Percentiles rank a stretch among this genome's conserved stretches.
These are phyloP conservation scores for Knoxia roxburghii DNA, from an alignment of 257 asterid species.

Conservation along the genomic window DNA sequence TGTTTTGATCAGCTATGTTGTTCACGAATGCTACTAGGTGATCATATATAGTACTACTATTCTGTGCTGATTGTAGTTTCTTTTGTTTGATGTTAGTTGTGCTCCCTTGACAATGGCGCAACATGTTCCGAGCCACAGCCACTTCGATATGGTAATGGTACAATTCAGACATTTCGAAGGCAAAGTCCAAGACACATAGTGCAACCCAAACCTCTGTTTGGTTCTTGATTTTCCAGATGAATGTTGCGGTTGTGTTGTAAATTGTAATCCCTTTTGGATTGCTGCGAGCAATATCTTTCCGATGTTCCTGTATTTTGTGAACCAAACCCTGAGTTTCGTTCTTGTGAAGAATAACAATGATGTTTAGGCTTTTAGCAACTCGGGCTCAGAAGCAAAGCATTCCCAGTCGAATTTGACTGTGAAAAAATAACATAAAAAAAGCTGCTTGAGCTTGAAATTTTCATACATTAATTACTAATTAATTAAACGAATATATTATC, in stretches of 20 bases:
- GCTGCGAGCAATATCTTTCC: not conserved
- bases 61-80: not conserved
- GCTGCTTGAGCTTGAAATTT: not conserved
- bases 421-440: not conserved
- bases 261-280: conserved; percentile 1
- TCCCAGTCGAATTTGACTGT: not conserved
- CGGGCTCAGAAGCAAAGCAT: not conserved
- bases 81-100: not conserved
- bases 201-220: not conserved
- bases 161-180: conserved; percentile 2
- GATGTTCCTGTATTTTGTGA: not conserved
- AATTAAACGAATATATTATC: too few species aligned
- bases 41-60: too few species aligned
- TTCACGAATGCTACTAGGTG: not conserved
- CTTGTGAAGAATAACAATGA: not conserved
- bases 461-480: too few species aligned
- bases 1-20: not conserved
- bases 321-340: not conserved
- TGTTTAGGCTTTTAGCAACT: not conserved
- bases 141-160: not conserved
- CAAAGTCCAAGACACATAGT: not conserved
- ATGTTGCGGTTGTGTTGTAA: not conserved
- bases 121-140: not conserved
- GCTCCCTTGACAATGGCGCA: conserved; percentile 13
- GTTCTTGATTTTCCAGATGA: not conserved